phyloP scores from a whole-genome alignment of 768 basidiomycete genomes.

The Suillus subalutaceus region DNA sequence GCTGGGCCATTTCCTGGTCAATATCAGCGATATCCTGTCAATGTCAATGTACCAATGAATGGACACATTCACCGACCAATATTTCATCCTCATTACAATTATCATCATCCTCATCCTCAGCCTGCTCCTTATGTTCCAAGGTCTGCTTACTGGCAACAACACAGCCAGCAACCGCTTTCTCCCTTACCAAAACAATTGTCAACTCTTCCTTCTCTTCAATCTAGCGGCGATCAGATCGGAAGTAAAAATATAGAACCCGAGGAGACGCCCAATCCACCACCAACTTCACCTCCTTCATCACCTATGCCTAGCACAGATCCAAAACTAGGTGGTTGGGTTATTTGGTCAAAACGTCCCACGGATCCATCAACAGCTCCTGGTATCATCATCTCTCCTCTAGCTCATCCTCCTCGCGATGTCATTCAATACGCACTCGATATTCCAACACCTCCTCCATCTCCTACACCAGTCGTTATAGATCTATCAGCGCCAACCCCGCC shows the following conservation, averaged over 20 bases:
- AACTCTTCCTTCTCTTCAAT: slow-evolving; percentile 41
- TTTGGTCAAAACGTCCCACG: slow-evolving; percentile 74
- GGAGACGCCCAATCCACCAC: slow-evolving; percentile 25
- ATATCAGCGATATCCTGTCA: slow-evolving; percentile 40
- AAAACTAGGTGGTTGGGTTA: slow-evolving; percentile 47
- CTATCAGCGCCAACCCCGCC: neutral
- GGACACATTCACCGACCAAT: slow-evolving; percentile 38
- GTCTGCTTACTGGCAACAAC: slow-evolving; percentile 27
- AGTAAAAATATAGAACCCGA: slow-evolving; percentile 10
- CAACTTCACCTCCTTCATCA: slow-evolving; percentile 5
- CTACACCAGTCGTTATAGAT: slow-evolving; percentile 17
- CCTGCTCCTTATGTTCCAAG: slow-evolving; percentile 24
- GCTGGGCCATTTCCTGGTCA: slow-evolving; percentile 21
- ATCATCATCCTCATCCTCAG: slow-evolving; percentile 32
- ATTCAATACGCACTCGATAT: slow-evolving; percentile 56
- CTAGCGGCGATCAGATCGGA: slow-evolving; percentile 8
- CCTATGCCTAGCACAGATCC: slow-evolving; percentile 7
- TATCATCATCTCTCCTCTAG: slow-evolving; percentile 69
- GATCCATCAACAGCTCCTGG: slow-evolving; percentile 67
- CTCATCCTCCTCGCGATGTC: slow-evolving; percentile 63
- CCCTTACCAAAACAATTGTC: slow-evolving; percentile 68
- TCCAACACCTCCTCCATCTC: slow-evolving; percentile 53
- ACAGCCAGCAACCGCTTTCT: slow-evolving; percentile 48
- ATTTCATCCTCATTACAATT: slow-evolving; percentile 40
- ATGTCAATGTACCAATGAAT: slow-evolving; percentile 37